Evolutionary conservation across 2,329 filamentous ascomycete genomes (phyloP), one percentile per base, ranked within the genome.

Genomic region (Paraphaeosphaeria sporulosa): DNA sequence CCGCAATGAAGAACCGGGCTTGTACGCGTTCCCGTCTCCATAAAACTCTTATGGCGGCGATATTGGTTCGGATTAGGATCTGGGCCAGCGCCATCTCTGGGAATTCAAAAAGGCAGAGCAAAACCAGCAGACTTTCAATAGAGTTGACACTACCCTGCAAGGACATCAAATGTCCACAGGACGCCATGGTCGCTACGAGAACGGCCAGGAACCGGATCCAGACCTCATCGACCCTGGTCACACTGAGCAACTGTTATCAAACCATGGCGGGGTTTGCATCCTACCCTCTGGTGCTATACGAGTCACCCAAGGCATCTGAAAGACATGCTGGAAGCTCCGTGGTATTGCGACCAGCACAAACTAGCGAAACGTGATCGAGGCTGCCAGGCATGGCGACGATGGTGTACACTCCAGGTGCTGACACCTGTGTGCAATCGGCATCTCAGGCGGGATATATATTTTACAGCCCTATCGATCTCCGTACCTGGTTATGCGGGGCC

Each of bases 11-110:
- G 19, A 51, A 51, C 12, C 49, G 49, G 34, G 25, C 15, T 7
- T 34, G 34, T 36, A 52, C 27, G 2, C n/a, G 49, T 10, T 42
- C 49, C 21, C 19, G 13, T 4, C 21, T 25, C 49, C 36, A 52
- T 8, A 52, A 25, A 21, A 34, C 34, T 52, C 49, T 40, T 30
- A 27, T n/a, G 12, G 6, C 3, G 19, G 40, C 40, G 7, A 42
- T 4, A 30, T 8, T 23, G 6, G 49, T 42, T 15, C 49, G 49
- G 17, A 42, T 52, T 13, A 52, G 5, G 9, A 52, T 7, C 21
- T 52, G 49, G 19, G 49, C 49, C 15, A 52, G 34, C 19, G 34
- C 49, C 21, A 52, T 19, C 36, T 52, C 49, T n/a, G 36, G 36
- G n/a, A 52, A 52, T 10, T 34, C 49, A 17, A 52, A 30, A 42